Base-by-base conservation (phyloP, 495 filamentous ascomycete genomes). In the Hyaloscypha finlandica region DNA sequence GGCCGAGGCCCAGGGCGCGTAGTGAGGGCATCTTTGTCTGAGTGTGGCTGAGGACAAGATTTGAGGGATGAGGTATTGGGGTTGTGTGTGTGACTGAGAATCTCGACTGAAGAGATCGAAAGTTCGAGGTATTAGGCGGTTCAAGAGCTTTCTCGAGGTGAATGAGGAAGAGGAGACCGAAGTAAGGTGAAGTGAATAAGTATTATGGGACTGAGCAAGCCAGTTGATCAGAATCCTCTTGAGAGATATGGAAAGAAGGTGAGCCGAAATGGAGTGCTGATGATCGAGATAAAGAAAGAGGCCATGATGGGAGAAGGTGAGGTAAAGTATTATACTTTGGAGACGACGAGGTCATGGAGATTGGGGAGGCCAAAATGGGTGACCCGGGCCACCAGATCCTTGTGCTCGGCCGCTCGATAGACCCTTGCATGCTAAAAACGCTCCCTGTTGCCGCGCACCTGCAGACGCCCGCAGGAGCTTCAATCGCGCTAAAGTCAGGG, bases 21-120 rank as follows among this genome's bases (percentile, higher is more conserved):
- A 65, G 33, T 54, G 69, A 68, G 59, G 62, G 62, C 69, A 71
- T 71, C 14, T 51, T 64, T 59, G 53, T 32, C 30, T 8, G 2
- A 29, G 20, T 30, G 30, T 53, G 61, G 29, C 42, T 48, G 42
- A 19, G 9, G 42, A 48, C 42, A 19, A 48, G 16, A 48, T 48
- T 48, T 59, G 62, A 45, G 32, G 16, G 33, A 39, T 19, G 58
- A 59, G 58, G 42, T 48, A 0, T 48, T 4, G 3, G 42, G 11
- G 16, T 16, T 14, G 16, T 48, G 9, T 48, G 9, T 4, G 16
- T 48, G 42, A 48, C 16, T 48, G 42, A 16, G 16, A 19, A 48
- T 4, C 1, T 48, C 42, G 42, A 48, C 8, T 48, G 9, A 37
- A 12, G 2, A 48, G 42, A 14, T 14, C 11, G 42, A 48, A 16